A percentile compares a stretch with the other conserved stretches of the same genome.
phyloP scores from a whole-genome alignment of 495 filamentous ascomycete species.

The Massariosphaeria phaeospora region DNA sequence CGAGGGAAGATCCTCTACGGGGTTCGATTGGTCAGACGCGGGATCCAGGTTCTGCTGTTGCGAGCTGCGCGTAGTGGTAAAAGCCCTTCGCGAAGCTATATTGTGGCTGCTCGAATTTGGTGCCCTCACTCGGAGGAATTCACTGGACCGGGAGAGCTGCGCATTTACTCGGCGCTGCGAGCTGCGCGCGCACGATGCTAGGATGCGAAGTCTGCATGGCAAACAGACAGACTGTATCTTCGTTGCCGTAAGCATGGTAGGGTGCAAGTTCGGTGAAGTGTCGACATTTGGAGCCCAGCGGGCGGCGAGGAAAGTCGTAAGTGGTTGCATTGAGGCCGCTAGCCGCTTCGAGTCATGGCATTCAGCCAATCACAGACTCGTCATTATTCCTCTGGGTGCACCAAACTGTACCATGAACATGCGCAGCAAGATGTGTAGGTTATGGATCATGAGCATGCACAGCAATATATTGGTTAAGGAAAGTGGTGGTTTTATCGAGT shows the following conservation, averaged over 20 bases:
- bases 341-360: background rate
- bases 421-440: too few species aligned
- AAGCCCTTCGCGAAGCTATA: background rate
- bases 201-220: conserved; percentile 27
- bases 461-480: conserved; percentile 10
- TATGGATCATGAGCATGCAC: too few species aligned
- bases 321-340: background rate
- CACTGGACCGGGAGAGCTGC: background rate
- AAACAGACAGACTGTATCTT: conserved; percentile 18
- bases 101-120: background rate
- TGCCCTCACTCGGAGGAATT: background rate
- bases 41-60: background rate
- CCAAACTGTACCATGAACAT: background rate
- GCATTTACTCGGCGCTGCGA: background rate
- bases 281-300: background rate
- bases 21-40: background rate
- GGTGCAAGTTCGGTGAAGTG: background rate
- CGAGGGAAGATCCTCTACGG: background rate
- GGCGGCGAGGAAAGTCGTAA: conserved; percentile 10
- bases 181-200: conserved; percentile 10
- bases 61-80: background rate
- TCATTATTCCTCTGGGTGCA: background rate
- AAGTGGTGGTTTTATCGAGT: conserved; percentile 23
- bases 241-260: conserved; percentile 24
- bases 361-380: conserved; percentile 4